Evolutionary conservation across 1,284 basidiomycete species (phyloP), one percentile per base, ranked within the genome.

Genomic region (Heterobasidion occidentale): DNA sequence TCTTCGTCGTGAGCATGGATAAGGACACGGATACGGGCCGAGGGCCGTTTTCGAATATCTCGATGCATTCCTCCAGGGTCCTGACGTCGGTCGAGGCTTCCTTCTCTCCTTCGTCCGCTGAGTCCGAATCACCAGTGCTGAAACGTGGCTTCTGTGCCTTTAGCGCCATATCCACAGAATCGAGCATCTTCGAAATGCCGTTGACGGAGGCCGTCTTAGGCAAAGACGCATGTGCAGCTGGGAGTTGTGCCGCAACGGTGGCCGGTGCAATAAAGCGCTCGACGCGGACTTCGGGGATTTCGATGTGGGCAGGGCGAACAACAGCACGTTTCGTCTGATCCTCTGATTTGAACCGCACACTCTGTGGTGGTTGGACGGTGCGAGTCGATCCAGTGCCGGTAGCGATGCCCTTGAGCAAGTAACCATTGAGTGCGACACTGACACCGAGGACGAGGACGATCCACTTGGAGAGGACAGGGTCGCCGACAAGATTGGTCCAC

Each of bases 401-500:
- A 12, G 77, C 77, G 44, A 73, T 85, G 7, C 88, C 87, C 71
- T 94, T 96, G 60, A 99, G 80, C 36, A 99, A 77, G 69, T 94
- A 98, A 1, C 94, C 94, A 65, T 99, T 99, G 61, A 99, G 77
- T 60, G 89, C 84, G 61, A 99, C 88, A 61, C 89, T 93, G 62
- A 96, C 81, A 3, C 86, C 88, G 36, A 99, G 83, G 15, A 90
- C 78, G 54, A 94, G 78, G 55, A 98, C 90, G 65, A 99, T 96
- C 92, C 93, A 97, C 76, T 99, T 99, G 66, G 86, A 89, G 63
- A 99, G 75, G 55, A 98, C 84, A 0, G 96, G 96, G 68, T 99
- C 96, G 36, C 94, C 94, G 54, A 98, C 94, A 60, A 98, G 84
- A n/a, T 78, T 77, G 8, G 92, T 93, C 96, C 95, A 98, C n/a